A percentile compares a stretch with the other conserved stretches of the same genome.
Evolutionary conservation across 345 rosid species (phyloP).

Genomic region (Euphorbia tirucalli): DNA sequence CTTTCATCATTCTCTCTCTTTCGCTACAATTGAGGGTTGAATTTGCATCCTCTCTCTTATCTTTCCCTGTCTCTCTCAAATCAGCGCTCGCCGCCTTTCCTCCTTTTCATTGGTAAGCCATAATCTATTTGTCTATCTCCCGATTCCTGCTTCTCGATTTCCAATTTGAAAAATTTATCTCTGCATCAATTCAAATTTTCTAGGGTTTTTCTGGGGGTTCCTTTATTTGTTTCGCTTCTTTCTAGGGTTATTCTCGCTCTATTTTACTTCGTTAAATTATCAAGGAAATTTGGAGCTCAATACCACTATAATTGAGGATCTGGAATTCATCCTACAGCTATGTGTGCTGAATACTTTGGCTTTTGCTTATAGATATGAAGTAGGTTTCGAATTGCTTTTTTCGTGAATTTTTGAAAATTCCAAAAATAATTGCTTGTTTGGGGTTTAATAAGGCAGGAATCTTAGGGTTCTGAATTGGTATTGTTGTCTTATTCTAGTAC

Average conservation of each 20-base stretch:
- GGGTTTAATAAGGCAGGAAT: slow-evolving; percentile 1
- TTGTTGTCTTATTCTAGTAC: slow-evolving; percentile 28
- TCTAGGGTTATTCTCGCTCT: slow-evolving; percentile 12
- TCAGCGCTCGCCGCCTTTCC: slow-evolving; percentile 25
- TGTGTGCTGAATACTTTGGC: slow-evolving; percentile 9
- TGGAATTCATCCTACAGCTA: not conserved
- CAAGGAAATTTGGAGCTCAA: not conserved
- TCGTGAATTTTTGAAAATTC: not conserved
- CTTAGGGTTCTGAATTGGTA: slow-evolving; percentile 5
- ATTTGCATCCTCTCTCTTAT: not conserved
- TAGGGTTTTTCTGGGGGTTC: slow-evolving; percentile 1
- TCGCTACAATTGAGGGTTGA: slow-evolving; percentile 3
- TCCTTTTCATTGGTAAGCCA: slow-evolving; percentile 31
- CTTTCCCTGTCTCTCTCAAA: slow-evolving; percentile 16
- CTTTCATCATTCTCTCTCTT: slow-evolving; percentile 9
- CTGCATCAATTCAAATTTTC: not conserved
- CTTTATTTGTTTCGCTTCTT: not conserved
- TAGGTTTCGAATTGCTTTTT: slow-evolving; percentile 19
- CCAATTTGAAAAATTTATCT: not conserved
- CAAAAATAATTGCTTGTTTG: slow-evolving; percentile 3
- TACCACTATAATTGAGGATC: not conserved
- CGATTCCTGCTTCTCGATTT: not conserved
- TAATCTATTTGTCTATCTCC: not conserved
- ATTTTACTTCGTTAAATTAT: not conserved
- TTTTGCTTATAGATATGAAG: slow-evolving; percentile 17